These are phyloP conservation scores for Pleodorina starrii DNA, from an alignment of 139 green algal genomes.

Conservation along the genomic window DNA sequence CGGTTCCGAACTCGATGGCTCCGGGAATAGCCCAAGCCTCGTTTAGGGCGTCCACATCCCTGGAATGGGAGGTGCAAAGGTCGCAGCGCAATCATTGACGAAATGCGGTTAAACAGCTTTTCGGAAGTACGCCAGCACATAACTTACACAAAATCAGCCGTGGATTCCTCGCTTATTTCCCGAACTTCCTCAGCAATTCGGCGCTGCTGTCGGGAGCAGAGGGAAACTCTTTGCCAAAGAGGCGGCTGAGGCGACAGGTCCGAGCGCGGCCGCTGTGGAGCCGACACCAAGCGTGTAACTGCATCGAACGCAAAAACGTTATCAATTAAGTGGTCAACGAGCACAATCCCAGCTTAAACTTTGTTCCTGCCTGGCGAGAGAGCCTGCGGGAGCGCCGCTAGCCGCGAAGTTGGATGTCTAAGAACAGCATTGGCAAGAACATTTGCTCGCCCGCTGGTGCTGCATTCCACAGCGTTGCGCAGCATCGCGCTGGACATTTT, in stretches of 20 bases:
- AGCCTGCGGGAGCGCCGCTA: background rate
- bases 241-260: background rate
- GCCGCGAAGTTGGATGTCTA: background rate
- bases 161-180: background rate
- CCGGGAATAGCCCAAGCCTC: slow-evolving; percentile 49
- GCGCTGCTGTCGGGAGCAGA: background rate
- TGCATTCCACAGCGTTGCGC: background rate
- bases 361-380: slow-evolving; percentile 19
- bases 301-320: background rate
- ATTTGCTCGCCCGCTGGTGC: slow-evolving; percentile 1
- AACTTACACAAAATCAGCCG: background rate
- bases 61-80: background rate
- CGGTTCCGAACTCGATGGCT: slow-evolving; percentile 61
- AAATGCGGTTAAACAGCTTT: background rate
- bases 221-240: background rate
- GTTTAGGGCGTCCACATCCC: slow-evolving; percentile 55
- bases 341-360: background rate
- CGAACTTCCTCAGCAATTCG: background rate
- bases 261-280: background rate
- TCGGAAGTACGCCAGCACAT: background rate
- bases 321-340: background rate
- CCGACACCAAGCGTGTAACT: background rate
- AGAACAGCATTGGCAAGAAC: too few relatives aligned
- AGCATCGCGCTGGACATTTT: background rate
- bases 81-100: background rate